Evolutionary conservation across 2,329 filamentous ascomycete genomes (phyloP), one percentile per base, ranked within the genome.

Genomic region (Penicillium sp.): DNA sequence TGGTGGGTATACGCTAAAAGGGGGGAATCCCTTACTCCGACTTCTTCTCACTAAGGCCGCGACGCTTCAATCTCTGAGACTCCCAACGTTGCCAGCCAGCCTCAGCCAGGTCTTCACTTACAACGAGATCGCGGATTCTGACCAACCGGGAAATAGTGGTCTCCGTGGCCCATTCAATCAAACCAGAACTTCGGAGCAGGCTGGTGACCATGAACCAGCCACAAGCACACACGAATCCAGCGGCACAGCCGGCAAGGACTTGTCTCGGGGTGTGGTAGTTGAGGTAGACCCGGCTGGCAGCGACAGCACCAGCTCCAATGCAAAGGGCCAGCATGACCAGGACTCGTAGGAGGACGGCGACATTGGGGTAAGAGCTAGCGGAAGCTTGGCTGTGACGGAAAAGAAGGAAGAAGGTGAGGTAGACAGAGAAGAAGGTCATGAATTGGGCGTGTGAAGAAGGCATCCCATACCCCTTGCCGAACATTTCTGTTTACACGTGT

Each of bases 401-500:
- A 44, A 96, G 81, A 42, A 99, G 81, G 77, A 97, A 97, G 21
- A 99, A 79, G 25, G 85, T 80, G 56, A 97, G 77, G 59, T 89
- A 94, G 54, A 96, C 77, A 55, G 90, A 88, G 82, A 96, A 97
- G 79, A 91, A 99, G 53, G 88, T 83, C 58, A 93, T 89, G 72
- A 97, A 99, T 77, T 99, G 94, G 9, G 94, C 89, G 76, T 99
- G 94, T 37, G 92, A 97, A 8, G 84, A 87, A 12, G 94, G 94
- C 95, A 99, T 99, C 65, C 94, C 95, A 70, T 99, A 99, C 60
- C 94, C 94, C 73, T 96, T 96, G 53, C 91, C 84, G 68, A 92
- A 86, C 79, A 87, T 85, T 73, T 84, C 83, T 86, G 39, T 35
- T 37, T 42, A 32, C 51, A 54, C 25, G 51, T 42, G n/a, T 29